Percentiles rank a stretch among this genome's conserved stretches.
These are phyloP conservation scores for Fusarium tjaetaba DNA, from an alignment of 2,329 filamentous ascomycete genomes.

Conservation along the genomic window DNA sequence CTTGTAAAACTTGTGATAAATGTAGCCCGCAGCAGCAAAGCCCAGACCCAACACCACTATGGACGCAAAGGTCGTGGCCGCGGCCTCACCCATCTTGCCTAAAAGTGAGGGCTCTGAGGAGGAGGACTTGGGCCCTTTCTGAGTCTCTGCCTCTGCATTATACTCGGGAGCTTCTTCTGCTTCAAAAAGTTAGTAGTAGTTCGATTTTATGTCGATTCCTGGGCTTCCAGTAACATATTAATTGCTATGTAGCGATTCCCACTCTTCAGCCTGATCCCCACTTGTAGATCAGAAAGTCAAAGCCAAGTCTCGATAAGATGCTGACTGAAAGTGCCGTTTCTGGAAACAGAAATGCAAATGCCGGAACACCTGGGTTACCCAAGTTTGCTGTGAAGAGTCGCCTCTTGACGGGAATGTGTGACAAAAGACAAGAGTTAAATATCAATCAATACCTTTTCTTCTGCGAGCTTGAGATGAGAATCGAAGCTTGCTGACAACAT, in stretches of 20 bases:
- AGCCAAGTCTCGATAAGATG: background rate
- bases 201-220: background rate
- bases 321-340: background rate
- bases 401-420: background rate
- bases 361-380: background rate
- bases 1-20: constrained; percentile 89
- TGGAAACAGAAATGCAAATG: background rate
- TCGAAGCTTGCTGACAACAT: constrained; percentile 27
- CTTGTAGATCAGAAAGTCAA: background rate
- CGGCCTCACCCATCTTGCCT: constrained; percentile 76
- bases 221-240: background rate
- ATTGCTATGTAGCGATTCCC: background rate
- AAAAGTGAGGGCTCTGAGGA: constrained; percentile 52
- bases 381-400: background rate
- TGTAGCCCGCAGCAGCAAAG: constrained; percentile 74
- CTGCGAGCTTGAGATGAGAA: constrained; percentile 46
- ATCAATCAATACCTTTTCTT: constrained; percentile 44
- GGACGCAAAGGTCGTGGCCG: constrained; percentile 79
- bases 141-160: constrained; percentile 1
- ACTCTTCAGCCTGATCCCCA: background rate
- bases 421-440: background rate
- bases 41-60: constrained; percentile 75
- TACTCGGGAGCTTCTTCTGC: constrained; percentile 13
- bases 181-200: constrained; percentile 14
- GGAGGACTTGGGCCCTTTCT: constrained; percentile 5